Base-by-base conservation (phyloP, 805 yeast genomes). In the Jamesozyma rosinii region DNA sequence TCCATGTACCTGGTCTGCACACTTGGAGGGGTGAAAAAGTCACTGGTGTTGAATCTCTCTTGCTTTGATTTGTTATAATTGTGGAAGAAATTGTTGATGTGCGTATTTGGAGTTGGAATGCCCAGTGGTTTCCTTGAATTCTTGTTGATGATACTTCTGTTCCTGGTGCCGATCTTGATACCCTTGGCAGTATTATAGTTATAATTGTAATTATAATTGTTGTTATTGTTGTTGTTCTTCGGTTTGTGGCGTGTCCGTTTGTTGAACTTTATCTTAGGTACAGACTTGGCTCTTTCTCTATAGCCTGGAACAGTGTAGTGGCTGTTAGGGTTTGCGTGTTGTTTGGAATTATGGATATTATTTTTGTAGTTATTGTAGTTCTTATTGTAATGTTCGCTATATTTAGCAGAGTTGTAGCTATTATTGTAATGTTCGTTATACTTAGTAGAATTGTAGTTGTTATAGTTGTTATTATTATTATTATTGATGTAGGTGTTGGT, bases 1-100 rank as follows among this genome's bases (percentile, higher is more conserved):
- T 77, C 86, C 82, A 82, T 75, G 58, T 79, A 82, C 49, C 79
- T 81, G 45, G 75, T 76, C 53, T 78, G 75, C 5, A 79, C 81
- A 21, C 88, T 77, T 43, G 82, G 83, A 2, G 92, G 92, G 3
- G 92, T 83, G 58, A 82, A 83, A 51, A 73, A 80, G 56, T 83
- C 90, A 52, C 79, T 81, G 41, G 90, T 70, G 50, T 76, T 76
- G 53, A 74, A 80, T 15, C 53, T 44, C 37, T 61, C 43, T 11
- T 48, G 47, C 27, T 50, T 48, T 15, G 44, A 43, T 34, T 46
- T 54, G 39, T 54, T 62, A 47, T 62, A 67, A 20, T 67, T 63
- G 27, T 67, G 61, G 49, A 66, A 67, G 43, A 59, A 70, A 41
- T 59, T 64, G 44, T 65, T 55, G 41, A 69, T 68, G 43, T 67